phyloP scores from a whole-genome alignment of 1,284 basidiomycete genomes.

The Leucoagaricus sp. region DNA sequence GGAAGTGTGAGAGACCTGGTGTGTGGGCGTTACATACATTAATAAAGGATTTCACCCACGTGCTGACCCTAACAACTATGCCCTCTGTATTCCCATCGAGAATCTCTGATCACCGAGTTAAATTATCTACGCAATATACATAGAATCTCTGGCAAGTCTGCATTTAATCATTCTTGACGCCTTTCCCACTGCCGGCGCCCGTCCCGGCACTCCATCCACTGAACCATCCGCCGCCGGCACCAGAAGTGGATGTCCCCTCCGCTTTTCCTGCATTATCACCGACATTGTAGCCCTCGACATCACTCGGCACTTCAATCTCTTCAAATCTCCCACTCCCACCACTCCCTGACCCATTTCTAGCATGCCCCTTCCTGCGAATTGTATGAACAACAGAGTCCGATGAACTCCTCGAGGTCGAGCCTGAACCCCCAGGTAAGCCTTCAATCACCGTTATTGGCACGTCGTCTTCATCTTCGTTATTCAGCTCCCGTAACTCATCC shows the following conservation, averaged over 20 bases:
- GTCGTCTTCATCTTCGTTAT: not conserved
- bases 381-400: constrained; percentile 38
- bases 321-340: constrained; percentile 53
- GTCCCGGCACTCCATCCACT: constrained; percentile 36
- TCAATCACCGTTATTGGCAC: constrained; percentile 14
- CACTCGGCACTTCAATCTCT: constrained; percentile 66
- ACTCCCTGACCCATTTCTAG: constrained; percentile 31
- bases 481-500: constrained; percentile 19
- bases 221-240: constrained; percentile 40
- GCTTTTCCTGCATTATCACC: constrained; percentile 20
- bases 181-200: not conserved
- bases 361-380: constrained; percentile 24
- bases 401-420: constrained; percentile 29
- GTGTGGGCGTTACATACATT: constrained; percentile 1
- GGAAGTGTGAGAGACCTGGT: not conserved
- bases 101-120: not conserved
- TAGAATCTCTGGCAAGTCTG: no score
- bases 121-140: no score
- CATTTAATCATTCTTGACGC: not conserved
- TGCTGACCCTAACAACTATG: not conserved
- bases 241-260: constrained; percentile 22
- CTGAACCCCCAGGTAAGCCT: constrained; percentile 14
- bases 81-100: not conserved
- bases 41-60: not conserved
- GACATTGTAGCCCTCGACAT: constrained; percentile 60